A percentile compares a stretch with the other conserved stretches of the same genome.
These are phyloP conservation scores for Rhododendron molle DNA, from an alignment of 148 eudicot species.

Conservation along the genomic window DNA sequence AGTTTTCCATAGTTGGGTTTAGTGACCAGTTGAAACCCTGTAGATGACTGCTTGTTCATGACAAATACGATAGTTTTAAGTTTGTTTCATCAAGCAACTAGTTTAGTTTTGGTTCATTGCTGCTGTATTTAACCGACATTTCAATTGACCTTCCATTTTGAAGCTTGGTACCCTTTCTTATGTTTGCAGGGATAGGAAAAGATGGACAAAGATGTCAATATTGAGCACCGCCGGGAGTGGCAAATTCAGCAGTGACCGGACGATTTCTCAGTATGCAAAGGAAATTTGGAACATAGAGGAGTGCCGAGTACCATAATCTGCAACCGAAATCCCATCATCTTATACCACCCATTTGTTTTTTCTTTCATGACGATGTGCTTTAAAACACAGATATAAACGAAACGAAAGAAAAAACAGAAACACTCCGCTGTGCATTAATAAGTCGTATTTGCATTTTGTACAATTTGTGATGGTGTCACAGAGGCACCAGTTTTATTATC, in stretches of 20 bases:
- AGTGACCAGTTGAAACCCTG: background rate
- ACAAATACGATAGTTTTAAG: background rate
- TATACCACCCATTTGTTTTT: background rate
- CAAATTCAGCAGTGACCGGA: slow-evolving; percentile 93
- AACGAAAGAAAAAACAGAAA: background rate
- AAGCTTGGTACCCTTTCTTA: background rate
- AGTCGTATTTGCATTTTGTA: background rate
- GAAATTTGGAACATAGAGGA: slow-evolving; percentile 86
- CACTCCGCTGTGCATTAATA: background rate
- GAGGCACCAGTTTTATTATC: background rate
- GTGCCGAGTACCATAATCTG: slow-evolving; percentile 54
- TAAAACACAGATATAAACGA: background rate
- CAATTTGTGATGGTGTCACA: background rate
- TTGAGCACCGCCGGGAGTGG: slow-evolving; percentile 96
- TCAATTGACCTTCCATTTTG: background rate
- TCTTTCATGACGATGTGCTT: background rate
- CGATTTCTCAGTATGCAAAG: slow-evolving; percentile 88
- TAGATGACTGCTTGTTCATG: background rate
- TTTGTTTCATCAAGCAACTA: background rate
- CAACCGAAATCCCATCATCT: background rate
- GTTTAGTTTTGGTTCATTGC: background rate
- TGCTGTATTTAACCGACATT: background rate
- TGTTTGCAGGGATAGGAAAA: slow-evolving; percentile 69
- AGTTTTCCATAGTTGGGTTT: background rate
- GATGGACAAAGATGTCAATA: slow-evolving; percentile 93